phyloP scores from a whole-genome alignment of 176 grass and related monocot species.

The Ensete glaucum region DNA sequence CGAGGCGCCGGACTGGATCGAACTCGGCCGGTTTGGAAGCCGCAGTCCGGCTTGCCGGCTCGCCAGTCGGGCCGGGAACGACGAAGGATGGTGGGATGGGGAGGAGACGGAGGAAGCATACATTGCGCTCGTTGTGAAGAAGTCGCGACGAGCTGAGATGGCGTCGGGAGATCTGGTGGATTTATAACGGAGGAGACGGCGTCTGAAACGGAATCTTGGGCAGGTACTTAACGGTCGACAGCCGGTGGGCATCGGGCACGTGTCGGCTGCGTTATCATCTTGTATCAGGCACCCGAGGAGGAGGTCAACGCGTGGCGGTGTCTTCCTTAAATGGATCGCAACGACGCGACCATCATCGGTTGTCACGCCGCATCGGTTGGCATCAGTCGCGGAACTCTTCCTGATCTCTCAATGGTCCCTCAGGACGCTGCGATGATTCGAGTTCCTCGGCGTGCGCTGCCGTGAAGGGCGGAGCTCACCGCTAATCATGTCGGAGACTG shows the following conservation, averaged over 20 bases:
- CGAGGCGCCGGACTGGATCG: neutral
- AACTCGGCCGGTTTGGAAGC: neutral
- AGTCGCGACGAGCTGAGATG: neutral
- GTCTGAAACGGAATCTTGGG: neutral
- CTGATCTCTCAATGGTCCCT: too few species aligned
- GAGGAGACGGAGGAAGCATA: neutral
- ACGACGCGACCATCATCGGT: too few species aligned
- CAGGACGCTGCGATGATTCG: too few species aligned
- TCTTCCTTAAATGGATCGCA: too few species aligned
- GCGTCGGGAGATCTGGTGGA: neutral
- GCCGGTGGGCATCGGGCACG: neutral
- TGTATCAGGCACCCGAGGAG: too few species aligned
- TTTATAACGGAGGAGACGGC: neutral
- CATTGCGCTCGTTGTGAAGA: neutral
- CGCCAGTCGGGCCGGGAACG: neutral
- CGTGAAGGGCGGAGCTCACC: too few species aligned
- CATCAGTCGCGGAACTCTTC: too few species aligned
- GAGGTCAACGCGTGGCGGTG: too few species aligned
- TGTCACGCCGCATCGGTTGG: too few species aligned
- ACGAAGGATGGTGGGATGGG: neutral
- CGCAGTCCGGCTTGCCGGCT: too few species aligned
- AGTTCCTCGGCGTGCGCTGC: too few species aligned
- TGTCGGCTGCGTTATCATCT: neutral
- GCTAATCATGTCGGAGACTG: too few species aligned
- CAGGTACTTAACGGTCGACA: slow-evolving; percentile 7